Evolutionary conservation across 1,139 yeast species (phyloP).

Genomic region (Zygosaccharomyces sapae): DNA sequence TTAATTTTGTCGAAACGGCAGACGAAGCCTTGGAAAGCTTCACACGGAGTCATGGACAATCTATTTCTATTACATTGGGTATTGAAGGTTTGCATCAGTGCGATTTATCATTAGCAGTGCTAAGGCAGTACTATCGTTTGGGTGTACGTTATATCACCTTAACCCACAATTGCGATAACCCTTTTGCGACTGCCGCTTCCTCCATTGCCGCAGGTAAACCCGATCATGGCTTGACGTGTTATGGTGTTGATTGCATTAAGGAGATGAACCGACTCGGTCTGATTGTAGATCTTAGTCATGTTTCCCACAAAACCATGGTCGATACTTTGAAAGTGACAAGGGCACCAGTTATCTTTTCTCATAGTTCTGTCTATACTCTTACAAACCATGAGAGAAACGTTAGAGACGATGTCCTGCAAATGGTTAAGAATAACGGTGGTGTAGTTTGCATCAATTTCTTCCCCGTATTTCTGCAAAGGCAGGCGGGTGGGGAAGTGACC

Average conservation of each 20-base stretch:
- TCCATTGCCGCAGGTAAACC: constrained; percentile 43
- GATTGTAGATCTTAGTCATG: constrained; percentile 53
- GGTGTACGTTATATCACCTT: constrained; percentile 52
- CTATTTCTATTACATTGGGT: constrained; percentile 47
- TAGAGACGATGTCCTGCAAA: constrained; percentile 44
- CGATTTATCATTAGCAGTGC: constrained; percentile 47
- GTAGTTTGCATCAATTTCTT: constrained; percentile 49
- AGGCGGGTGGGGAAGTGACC: constrained; percentile 33
- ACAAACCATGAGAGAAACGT: constrained; percentile 47
- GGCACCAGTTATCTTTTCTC: constrained; percentile 51
- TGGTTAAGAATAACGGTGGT: constrained; percentile 44
- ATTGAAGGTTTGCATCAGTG: constrained; percentile 53
- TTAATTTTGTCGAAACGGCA: constrained; percentile 42
- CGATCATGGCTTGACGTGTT: constrained; percentile 44
- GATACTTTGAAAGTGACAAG: constrained; percentile 43
- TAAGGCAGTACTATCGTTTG: constrained; percentile 45
- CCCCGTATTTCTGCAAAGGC: constrained; percentile 41
- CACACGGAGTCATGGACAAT: constrained; percentile 23
- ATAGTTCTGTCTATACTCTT: constrained; percentile 44
- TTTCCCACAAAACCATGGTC: constrained; percentile 48
- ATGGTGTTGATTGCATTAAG: constrained; percentile 41
- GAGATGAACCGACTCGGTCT: constrained; percentile 54
- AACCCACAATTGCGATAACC: constrained; percentile 54
- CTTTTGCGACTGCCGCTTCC: constrained; percentile 53
- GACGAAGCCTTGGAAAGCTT: constrained; percentile 41